Evolutionary conservation across 1,139 yeast genomes (phyloP).

Genomic region (Debaryomyces subglobosus): DNA sequence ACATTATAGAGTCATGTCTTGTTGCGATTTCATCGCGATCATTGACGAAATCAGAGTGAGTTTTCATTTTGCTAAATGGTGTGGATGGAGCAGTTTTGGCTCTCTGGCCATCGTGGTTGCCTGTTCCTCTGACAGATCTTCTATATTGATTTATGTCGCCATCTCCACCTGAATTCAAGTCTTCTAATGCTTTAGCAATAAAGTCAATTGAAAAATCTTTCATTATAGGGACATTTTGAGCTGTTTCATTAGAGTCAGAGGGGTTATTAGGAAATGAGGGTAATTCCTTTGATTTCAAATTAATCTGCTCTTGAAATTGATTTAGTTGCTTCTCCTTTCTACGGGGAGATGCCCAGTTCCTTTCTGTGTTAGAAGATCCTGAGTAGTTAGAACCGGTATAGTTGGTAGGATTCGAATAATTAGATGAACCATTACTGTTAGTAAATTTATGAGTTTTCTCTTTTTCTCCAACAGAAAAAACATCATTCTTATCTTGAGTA

Average conservation of each 20-base stretch:
- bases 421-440: constrained; percentile 38
- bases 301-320: constrained; percentile 46
- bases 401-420: constrained; percentile 54
- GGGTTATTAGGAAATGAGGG: constrained; percentile 16
- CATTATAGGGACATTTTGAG: constrained; percentile 34
- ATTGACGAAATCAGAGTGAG: constrained; percentile 35
- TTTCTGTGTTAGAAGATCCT: constrained; percentile 24
- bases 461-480: constrained; percentile 27
- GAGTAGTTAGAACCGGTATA: constrained; percentile 39
- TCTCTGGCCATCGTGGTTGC: constrained; percentile 17
- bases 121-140: constrained; percentile 35
- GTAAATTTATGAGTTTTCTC: constrained; percentile 19
- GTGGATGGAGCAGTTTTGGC: constrained; percentile 23
- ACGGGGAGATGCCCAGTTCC: constrained; percentile 61
- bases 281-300: constrained; percentile 38
- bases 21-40: constrained; percentile 45
- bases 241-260: constrained; percentile 6
- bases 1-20: constrained; percentile 40
- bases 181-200: constrained; percentile 64
- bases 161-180: constrained; percentile 65
- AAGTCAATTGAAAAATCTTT: constrained; percentile 52
- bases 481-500: constrained; percentile 34
- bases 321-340: constrained; percentile 38
- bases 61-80: constrained; percentile 21
- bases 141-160: constrained; percentile 55